Base-by-base conservation (phyloP, 148 eudicot species). In the Euryodendron excelsum region DNA sequence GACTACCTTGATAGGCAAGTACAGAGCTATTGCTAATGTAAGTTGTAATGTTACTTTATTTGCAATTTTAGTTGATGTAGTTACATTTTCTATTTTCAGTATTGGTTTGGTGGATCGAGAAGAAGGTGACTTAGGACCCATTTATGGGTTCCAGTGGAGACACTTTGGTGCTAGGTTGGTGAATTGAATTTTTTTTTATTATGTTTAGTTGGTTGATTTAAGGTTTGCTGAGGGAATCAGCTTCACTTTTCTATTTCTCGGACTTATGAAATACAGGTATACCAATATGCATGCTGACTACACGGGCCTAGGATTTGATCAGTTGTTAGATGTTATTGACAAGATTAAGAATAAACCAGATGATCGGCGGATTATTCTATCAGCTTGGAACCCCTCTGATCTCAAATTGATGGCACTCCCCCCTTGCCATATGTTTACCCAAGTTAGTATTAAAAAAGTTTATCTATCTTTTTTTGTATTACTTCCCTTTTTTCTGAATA, bases 71-170 rank as follows among this genome's bases (percentile, higher is more conserved):
- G 17, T 48, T 77, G 65, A 77, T 25, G 52, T 13, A 23, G 36
- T 37, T 33, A 8, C 18, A 21, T 64, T 52, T 73, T 73, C 62
- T 41, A 23, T 67, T 76, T 78, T 56, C 88, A 92, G 98, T 88
- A 85, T 96, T 85, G 99, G 98, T 33, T 82, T 96, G 81, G 82
- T 69, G 53, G 92, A 93, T 23, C 88, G 99, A 75, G 99, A 93
- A 87, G 99, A 90, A 82, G 98, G 99, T 59, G 99, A 96, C 82
- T 82, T 96, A 69, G 99, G 99, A 60, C 99, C 98, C 62, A 79
- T 93, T 61, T 96, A 96, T 79, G 99, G 99, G n/a, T 96, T 96
- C 68, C 99, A 96, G 84, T 93, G 99, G 98, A 88, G 99, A 76
- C 97, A 93, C 72, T 93, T 90, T 81, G 98, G 99, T 58, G 98